Evolutionary conservation across 148 eudicot genomes (phyloP).

Genomic region (Polygonum aviculare): DNA sequence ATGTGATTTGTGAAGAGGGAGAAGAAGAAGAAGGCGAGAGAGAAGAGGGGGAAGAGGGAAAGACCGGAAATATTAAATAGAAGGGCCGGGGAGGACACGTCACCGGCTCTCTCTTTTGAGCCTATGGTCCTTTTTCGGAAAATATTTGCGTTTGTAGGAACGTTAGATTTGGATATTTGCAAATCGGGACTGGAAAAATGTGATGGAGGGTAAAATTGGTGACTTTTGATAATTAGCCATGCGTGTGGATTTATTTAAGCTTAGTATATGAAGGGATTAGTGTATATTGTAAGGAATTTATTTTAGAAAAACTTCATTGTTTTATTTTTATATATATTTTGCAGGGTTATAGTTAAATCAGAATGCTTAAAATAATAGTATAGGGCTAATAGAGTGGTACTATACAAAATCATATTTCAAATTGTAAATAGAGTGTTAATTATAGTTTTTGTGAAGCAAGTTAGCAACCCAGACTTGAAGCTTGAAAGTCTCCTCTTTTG

Average conservation of each 20-base stretch:
- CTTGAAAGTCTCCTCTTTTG: no score
- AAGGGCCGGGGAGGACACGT: constrained; percentile 5
- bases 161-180: not conserved
- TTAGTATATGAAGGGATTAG: not conserved
- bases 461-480: not conserved
- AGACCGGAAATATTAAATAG: constrained; percentile 2
- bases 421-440: not conserved
- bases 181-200: not conserved
- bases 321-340: no score
- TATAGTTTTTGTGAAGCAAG: not conserved
- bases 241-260: not conserved
- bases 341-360: no score
- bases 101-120: not conserved
- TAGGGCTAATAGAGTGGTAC: no score
- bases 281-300: no score
- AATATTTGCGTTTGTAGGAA: not conserved
- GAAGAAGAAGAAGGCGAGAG: not conserved
- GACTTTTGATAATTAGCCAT: not conserved
- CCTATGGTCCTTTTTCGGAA: not conserved
- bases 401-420: not conserved
- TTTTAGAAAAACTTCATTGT: no score
- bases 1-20: constrained; percentile 2
- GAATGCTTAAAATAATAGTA: no score
- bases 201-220: not conserved
- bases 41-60: not conserved